A percentile compares a stretch with the other conserved stretches of the same genome.
Conservation (phyloP, 2,329 filamentous ascomycete genomes). For the Beauveria sp. region DNA sequence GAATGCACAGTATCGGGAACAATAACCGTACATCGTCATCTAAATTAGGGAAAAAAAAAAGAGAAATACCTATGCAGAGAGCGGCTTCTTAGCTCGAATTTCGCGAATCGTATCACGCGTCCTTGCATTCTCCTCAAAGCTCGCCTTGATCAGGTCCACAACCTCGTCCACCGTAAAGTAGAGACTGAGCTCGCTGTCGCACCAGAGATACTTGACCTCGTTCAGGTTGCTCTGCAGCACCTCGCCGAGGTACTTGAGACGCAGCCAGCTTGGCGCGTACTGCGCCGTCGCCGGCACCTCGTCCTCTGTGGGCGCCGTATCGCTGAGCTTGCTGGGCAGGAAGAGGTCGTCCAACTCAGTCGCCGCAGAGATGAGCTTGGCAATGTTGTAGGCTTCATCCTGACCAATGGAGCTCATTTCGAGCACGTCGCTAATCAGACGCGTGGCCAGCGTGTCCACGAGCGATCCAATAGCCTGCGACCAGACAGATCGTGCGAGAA, state of each 20-base stretch:
- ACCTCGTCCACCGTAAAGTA: constrained; percentile 56
- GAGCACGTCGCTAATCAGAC: constrained; percentile 53
- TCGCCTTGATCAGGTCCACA: constrained; percentile 53
- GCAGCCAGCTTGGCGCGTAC: constrained; percentile 54
- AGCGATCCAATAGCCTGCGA: constrained; percentile 55
- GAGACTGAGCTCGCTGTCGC: constrained; percentile 56
- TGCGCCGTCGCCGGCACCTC: constrained; percentile 49
- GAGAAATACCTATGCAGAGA: constrained; percentile 1
- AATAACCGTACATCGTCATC: too few relatives aligned
- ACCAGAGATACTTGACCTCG: constrained; percentile 56
- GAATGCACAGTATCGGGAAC: too few relatives aligned
- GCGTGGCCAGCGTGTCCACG: constrained; percentile 49
- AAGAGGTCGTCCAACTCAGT: constrained; percentile 55
- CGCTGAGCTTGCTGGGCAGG: constrained; percentile 33
- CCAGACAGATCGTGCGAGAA: constrained; percentile 55
- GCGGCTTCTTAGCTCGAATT: constrained; percentile 43
- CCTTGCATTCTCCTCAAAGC: constrained; percentile 55
- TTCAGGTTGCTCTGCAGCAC: constrained; percentile 59
- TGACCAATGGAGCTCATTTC: constrained; percentile 54
- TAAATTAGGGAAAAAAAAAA: background rate
- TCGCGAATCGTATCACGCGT: constrained; percentile 51
- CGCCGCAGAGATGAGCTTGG: constrained; percentile 48
- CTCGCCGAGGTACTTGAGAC: constrained; percentile 56
- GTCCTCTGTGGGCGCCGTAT: constrained; percentile 20
- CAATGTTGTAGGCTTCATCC: constrained; percentile 56